These are phyloP conservation scores for Aspergillus bridgeri DNA, from an alignment of 495 filamentous ascomycete species.

Conservation along the genomic window DNA sequence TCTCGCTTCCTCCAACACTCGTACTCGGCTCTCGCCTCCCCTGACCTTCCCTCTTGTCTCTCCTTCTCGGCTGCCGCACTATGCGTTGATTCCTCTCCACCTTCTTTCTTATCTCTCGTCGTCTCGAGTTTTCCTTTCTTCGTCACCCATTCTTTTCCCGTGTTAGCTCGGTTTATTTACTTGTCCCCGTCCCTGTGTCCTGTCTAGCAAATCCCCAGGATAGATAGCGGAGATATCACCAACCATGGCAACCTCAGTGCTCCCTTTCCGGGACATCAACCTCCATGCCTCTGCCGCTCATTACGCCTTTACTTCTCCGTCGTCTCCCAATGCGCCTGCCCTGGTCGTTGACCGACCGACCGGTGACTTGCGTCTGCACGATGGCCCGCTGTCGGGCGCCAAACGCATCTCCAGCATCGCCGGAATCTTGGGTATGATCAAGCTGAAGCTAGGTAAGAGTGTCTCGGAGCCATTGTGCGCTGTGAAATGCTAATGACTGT, in stretches of 20 bases:
- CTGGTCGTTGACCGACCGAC: constrained; percentile 87
- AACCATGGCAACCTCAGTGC: constrained; percentile 54
- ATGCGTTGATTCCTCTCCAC: constrained; percentile 11
- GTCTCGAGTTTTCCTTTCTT: neutral
- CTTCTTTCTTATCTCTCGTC: neutral
- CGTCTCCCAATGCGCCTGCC: constrained; percentile 80
- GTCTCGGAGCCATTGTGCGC: neutral
- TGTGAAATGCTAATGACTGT: constrained; percentile 9
- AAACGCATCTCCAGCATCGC: constrained; percentile 90
- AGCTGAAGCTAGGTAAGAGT: constrained; percentile 74
- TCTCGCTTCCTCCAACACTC: neutral
- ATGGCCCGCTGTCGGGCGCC: constrained; percentile 67
- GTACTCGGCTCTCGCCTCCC: no score
- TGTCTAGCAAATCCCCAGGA: neutral
- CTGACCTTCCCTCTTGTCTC: neutral
- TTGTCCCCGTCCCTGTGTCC: constrained; percentile 8
- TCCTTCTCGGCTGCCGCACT: neutral
- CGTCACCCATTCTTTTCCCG: neutral
- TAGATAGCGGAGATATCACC: constrained; percentile 9
- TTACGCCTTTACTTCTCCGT: constrained; percentile 96
- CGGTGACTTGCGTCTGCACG: constrained; percentile 82
- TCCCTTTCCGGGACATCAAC: constrained; percentile 95
- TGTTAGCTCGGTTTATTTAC: constrained; percentile 5
- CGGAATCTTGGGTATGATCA: constrained; percentile 89
- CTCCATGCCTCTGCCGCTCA: constrained; percentile 84